These are phyloP conservation scores for Rhododendron griersonianum DNA, from an alignment of 148 eudicot species.

Conservation along the genomic window DNA sequence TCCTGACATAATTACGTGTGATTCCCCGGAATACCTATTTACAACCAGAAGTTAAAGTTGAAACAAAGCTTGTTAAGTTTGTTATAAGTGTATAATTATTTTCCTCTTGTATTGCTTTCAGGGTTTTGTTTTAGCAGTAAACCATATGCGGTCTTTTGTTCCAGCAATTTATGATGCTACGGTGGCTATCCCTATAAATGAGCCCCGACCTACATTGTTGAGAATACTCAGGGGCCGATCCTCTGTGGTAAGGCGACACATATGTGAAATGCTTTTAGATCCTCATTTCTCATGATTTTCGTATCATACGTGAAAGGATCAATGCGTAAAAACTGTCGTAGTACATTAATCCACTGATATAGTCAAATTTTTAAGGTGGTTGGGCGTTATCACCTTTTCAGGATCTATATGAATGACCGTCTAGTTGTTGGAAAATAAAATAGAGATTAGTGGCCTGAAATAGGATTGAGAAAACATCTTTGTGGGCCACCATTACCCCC, in stretches of 20 bases:
- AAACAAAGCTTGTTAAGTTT: background rate
- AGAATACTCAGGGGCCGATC: slow-evolving; percentile 39
- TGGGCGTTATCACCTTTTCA: background rate
- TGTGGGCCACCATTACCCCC: background rate
- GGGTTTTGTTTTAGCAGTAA: slow-evolving; percentile 54
- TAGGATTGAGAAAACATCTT: background rate
- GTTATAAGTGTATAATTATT: background rate
- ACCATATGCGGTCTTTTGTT: slow-evolving; percentile 40
- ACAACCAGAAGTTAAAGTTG: background rate
- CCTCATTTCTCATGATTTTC: background rate
- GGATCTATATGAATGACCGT: background rate
- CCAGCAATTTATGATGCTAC: slow-evolving; percentile 47
- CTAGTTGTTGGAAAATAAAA: background rate
- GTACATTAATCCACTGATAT: background rate
- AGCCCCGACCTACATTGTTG: slow-evolving; percentile 38
- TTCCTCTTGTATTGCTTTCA: slow-evolving; percentile 13
- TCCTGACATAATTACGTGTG: background rate
- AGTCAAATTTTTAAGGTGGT: background rate
- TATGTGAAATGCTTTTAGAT: background rate
- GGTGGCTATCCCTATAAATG: slow-evolving; percentile 36
- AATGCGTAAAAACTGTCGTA: background rate
- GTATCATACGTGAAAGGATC: background rate
- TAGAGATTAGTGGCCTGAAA: background rate
- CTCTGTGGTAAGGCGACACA: slow-evolving; percentile 29
- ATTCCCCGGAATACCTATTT: background rate